phyloP scores from a whole-genome alignment of 345 rosid genomes.

The Arabis alpina region DNA sequence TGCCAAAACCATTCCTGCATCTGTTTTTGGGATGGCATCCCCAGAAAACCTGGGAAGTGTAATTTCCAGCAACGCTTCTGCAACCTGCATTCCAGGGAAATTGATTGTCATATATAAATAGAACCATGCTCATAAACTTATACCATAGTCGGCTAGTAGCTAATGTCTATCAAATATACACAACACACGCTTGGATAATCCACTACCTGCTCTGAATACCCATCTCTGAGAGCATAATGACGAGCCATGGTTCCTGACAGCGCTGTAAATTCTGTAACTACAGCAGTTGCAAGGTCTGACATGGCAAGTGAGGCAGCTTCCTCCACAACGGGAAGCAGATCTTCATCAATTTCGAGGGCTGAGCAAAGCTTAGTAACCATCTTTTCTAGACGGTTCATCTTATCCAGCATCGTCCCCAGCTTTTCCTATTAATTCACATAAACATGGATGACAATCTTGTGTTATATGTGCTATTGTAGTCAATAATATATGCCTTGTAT shows the following conservation, averaged over 20 bases:
- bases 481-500: conserved; percentile 10
- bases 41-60: conserved; percentile 91
- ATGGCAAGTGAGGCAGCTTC: conserved; percentile 93
- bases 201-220: conserved; percentile 77
- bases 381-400: conserved; percentile 67
- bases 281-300: conserved; percentile 95
- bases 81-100: conserved; percentile 58
- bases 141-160: conserved; percentile 18
- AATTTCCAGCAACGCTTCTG: conserved; percentile 89
- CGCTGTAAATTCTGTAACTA: conserved; percentile 90
- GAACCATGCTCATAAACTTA: conserved; percentile 17
- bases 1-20: conserved; percentile 85
- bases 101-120: conserved; percentile 13
- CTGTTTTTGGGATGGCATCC: conserved; percentile 81
- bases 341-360: conserved; percentile 56
- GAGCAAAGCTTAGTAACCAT: conserved; percentile 58
- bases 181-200: too few relatives aligned
- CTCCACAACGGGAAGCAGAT: conserved; percentile 57
- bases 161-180: background rate
- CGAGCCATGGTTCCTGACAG: conserved; percentile 96
- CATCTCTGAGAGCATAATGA: conserved; percentile 95
- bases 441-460: conserved; percentile 7
- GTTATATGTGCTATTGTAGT: conserved; percentile 11
- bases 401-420: conserved; percentile 95
- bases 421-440: conserved; percentile 67